phyloP scores from a whole-genome alignment of 2,329 filamentous ascomycete species.

The Xylariaceae sp. region DNA sequence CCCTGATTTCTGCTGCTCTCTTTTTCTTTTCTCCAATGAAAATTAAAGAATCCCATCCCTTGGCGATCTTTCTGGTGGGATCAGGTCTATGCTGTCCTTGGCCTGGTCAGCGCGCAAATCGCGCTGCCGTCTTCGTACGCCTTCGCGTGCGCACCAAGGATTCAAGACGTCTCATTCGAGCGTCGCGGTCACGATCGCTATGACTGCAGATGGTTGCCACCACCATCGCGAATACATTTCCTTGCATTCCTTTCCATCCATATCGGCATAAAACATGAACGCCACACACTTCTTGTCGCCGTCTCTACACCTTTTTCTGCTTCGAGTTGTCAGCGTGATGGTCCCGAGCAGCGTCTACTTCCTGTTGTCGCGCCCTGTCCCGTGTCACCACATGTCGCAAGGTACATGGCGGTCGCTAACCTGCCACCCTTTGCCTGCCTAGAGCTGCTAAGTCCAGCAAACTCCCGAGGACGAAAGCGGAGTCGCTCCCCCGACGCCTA shows the following conservation, averaged over 20 bases:
- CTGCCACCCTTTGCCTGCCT: conserved; percentile 27
- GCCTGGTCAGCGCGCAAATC: conserved; percentile 19
- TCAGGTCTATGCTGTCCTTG: conserved; percentile 8
- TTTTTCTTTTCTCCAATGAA: background rate
- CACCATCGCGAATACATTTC: conserved; percentile 19
- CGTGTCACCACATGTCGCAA: conserved; percentile 22
- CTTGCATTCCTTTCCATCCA: background rate
- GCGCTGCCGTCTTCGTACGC: conserved; percentile 17
- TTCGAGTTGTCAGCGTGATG: conserved; percentile 16
- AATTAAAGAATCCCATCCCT: background rate
- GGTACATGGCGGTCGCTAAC: conserved; percentile 26
- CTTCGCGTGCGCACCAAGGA: conserved; percentile 16
- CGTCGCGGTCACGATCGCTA: conserved; percentile 4
- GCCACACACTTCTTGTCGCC: background rate
- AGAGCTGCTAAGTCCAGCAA: conserved; percentile 49
- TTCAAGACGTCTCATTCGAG: conserved; percentile 3
- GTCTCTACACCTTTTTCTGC: conserved; percentile 4
- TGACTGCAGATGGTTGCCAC: conserved; percentile 21
- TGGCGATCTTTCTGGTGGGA: background rate
- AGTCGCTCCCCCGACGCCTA: conserved; percentile 69
- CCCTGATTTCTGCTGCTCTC: background rate
- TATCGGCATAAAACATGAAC: background rate
- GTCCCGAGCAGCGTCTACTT: conserved; percentile 23
- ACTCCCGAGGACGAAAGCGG: conserved; percentile 69
- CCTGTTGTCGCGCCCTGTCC: conserved; percentile 20